A percentile compares a stretch with the other conserved stretches of the same genome.
phyloP scores from a whole-genome alignment of 495 filamentous ascomycete genomes.

The Viridothelium virens region DNA sequence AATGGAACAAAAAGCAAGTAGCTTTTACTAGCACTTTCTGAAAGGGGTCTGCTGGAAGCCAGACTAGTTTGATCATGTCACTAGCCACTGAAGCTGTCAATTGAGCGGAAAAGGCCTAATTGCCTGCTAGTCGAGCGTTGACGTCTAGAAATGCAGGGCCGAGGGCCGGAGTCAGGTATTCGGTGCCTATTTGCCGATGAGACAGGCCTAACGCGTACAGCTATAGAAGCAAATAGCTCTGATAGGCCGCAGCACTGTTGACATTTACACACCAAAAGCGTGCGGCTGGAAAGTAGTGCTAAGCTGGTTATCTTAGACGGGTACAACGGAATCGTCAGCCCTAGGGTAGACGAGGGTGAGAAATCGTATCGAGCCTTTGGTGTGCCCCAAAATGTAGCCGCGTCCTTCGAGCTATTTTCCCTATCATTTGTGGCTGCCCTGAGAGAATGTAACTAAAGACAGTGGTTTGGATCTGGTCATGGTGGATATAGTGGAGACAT shows the following conservation, averaged over 20 bases:
- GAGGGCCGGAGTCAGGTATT: background rate
- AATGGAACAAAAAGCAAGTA: background rate
- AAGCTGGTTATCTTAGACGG: conserved; percentile 1
- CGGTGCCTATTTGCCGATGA: background rate
- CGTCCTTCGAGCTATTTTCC: background rate
- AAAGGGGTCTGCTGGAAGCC: background rate
- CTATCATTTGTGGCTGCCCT: background rate
- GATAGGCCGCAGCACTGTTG: background rate
- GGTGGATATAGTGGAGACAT: background rate
- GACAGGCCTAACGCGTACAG: conserved; percentile 1
- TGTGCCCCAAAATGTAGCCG: background rate
- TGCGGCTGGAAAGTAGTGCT: conserved; percentile 2
- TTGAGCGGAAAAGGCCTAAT: background rate
- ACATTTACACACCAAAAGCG: background rate
- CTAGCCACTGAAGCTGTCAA: background rate
- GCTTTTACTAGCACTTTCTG: background rate
- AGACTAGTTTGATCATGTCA: background rate
- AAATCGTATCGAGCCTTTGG: background rate
- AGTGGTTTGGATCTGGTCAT: background rate
- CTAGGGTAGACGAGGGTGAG: background rate
- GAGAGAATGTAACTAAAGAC: background rate
- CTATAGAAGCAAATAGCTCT: background rate
- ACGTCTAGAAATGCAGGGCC: background rate
- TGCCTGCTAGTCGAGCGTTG: background rate
- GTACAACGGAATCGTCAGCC: background rate